Conservation (phyloP, 176 grass and related monocot species). For the Panicum miliaceum region DNA sequence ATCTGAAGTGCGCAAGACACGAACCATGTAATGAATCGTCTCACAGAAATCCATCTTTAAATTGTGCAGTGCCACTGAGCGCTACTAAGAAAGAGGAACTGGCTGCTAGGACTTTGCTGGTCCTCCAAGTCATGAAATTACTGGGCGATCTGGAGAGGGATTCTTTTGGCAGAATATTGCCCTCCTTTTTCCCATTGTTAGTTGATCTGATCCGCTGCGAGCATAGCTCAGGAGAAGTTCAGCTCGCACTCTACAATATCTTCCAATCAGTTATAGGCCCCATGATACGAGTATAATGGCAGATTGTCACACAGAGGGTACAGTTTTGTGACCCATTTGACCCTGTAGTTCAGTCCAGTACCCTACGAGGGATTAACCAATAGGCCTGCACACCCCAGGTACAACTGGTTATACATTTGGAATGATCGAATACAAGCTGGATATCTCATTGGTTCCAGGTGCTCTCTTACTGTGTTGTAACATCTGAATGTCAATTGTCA, state of each 20-base stretch:
- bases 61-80: slow-evolving; percentile 67
- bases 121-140: slow-evolving; percentile 73
- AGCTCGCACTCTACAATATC: slow-evolving; percentile 63
- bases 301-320: slow-evolving; percentile 1
- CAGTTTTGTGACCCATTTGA: slow-evolving; percentile 27
- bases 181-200: slow-evolving; percentile 74
- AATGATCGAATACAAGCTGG: slow-evolving; percentile 31
- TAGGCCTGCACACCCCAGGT: neutral
- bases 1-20: slow-evolving; percentile 70
- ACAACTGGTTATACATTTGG: neutral
- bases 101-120: slow-evolving; percentile 66
- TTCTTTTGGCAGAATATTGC: slow-evolving; percentile 71
- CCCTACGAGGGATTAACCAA: neutral
- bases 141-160: slow-evolving; percentile 65
- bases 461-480: slow-evolving; percentile 8
- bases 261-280: slow-evolving; percentile 79
- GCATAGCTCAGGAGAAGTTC: slow-evolving; percentile 88
- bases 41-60: slow-evolving; percentile 37
- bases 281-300: slow-evolving; percentile 41
- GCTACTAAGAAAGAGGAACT: slow-evolving; percentile 87
- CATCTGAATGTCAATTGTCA: neutral
- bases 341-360: neutral
- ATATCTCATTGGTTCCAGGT: neutral
- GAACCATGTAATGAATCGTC: slow-evolving; percentile 40
- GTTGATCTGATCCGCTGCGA: slow-evolving; percentile 91